Evolutionary conservation across 192 early-diverging fungal genomes (phyloP), one percentile per base, ranked within the genome.

Genomic region (Pilaira anomala): DNA sequence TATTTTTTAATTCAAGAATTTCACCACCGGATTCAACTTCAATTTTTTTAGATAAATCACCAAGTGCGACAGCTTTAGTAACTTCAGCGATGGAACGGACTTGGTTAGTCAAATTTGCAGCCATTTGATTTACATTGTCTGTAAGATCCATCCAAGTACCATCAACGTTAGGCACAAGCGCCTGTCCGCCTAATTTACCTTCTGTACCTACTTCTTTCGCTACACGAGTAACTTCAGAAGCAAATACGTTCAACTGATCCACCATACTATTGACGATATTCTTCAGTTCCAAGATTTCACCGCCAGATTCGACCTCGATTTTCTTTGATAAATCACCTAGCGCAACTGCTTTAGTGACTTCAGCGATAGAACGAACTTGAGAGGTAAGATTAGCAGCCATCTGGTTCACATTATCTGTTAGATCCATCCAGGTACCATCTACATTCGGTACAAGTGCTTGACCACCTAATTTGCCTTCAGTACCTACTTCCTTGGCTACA

Each of bases 171-270:
- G 74, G 65, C 11, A 82, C 80, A 3, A 60, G 64, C 33, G 83
- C 87, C 63, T 87, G 87, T 1, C 79, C 83, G 14, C 88, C 90
- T 5, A 91, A 63, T 33, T 72, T 76, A 4, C 90, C 90, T 59
- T 88, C 82, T 13, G 85, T 88, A 9, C 90, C 90, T 26, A 91
- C 90, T 67, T 89, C 87, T 7, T 73, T 69, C 0, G 90, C 86
- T 7, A 92, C 87, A 52, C 90, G 84, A 0, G 86, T 86, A 0
- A 90, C 90, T 76, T 92, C 87, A 36, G 72, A 71, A 1, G 80
- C 75, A 72, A 81, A 81, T 2, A 76, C 69, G 21, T 61, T 59
- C 26, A 81, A 53, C 18, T 78, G 76, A 29, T 81, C 76, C 24
- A 78, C 67, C 67, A 90, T 86, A 18, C 54, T 75, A 72, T 90